Percentiles rank a stretch among this genome's conserved stretches.
Evolutionary conservation across 2,329 filamentous ascomycete species (phyloP).

Genomic region (Helminthosporium solani): DNA sequence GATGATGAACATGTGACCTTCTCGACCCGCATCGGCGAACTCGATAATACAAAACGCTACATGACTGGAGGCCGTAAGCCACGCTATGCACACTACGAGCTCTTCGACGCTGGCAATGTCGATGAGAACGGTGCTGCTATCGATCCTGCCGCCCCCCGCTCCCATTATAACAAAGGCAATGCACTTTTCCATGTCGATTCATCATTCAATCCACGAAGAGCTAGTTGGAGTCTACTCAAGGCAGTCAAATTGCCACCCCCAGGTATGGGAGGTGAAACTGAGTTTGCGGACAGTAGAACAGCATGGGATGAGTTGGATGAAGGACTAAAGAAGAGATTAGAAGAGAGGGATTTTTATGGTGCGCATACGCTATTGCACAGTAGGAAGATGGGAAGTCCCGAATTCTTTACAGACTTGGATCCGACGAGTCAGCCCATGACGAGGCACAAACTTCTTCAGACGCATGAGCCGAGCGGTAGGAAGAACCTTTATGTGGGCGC

Average conservation of each 20-base stretch:
- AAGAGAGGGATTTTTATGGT: slow-evolving; percentile 21
- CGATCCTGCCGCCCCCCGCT: slow-evolving; percentile 44
- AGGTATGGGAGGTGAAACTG: slow-evolving; percentile 26
- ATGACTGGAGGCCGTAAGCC: slow-evolving; percentile 49
- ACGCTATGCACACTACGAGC: slow-evolving; percentile 51
- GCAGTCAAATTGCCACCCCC: slow-evolving; percentile 26
- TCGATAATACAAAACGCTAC: slow-evolving; percentile 58
- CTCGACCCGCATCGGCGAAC: slow-evolving; percentile 53
- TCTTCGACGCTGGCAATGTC: slow-evolving; percentile 61
- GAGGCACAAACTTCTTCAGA: slow-evolving; percentile 54
- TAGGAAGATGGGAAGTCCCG: slow-evolving; percentile 54
- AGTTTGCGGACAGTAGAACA: slow-evolving; percentile 27
- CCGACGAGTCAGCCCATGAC: slow-evolving; percentile 41
- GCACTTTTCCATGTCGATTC: slow-evolving; percentile 31
- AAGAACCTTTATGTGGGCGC: slow-evolving; percentile 57
- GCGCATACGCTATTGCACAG: slow-evolving; percentile 51
- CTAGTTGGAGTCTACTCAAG: slow-evolving; percentile 23
- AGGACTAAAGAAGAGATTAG: slow-evolving; percentile 25
- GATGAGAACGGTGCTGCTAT: slow-evolving; percentile 50
- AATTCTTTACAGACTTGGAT: slow-evolving; percentile 51
- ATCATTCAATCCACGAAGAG: slow-evolving; percentile 31
- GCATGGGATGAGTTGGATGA: slow-evolving; percentile 35
- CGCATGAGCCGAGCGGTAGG: slow-evolving; percentile 54
- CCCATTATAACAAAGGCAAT: slow-evolving; percentile 45
- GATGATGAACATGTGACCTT: slow-evolving; percentile 56